phyloP scores from a whole-genome alignment of 306 rosid genomes.

The Malus domestica region ASM211411v1 NC_041799.1:15804001-15804500 shows the following conservation, averaged over 20 bases:
- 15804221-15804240: conserved; percentile 62
- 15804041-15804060: conserved; percentile 62
- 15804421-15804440: conserved; percentile 30
- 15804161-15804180: background rate
- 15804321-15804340: conserved; percentile 17
- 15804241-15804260: conserved; percentile 56
- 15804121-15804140: background rate
- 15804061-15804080: background rate
- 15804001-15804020: conserved; percentile 22
- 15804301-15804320: conserved; percentile 61
- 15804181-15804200: background rate
- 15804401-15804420: conserved; percentile 19
- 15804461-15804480: too few relatives aligned
- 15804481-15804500: too few relatives aligned
- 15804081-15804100: background rate
- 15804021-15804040: conserved; percentile 68
- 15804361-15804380: conserved; percentile 16
- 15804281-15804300: conserved; percentile 63
- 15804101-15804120: background rate
- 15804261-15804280: conserved; percentile 65
- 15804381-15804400: conserved; percentile 28
- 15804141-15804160: background rate
- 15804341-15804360: conserved; percentile 19
- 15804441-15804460: conserved; percentile 8
- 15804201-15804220: conserved; percentile 53